Base-by-base conservation (phyloP, 768 basidiomycete genomes). In the Pilatotrama ljubarskyi region DNA sequence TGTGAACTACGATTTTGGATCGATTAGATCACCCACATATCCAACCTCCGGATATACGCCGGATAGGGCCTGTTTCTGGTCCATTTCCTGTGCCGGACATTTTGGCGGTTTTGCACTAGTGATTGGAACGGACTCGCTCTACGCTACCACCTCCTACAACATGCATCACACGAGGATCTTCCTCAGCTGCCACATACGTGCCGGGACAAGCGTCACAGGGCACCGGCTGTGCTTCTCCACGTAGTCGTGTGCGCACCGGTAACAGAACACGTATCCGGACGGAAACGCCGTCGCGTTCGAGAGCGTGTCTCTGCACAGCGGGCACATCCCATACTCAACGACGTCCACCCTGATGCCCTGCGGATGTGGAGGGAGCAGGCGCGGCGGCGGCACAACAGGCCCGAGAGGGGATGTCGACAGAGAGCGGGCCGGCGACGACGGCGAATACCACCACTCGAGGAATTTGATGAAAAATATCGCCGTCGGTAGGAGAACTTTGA, bases 361-460 rank as follows among this genome's bases (percentile, higher is more conserved):
- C 9, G 88, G 87, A 69, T 94, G 88, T 5, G 91, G 91, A 32
- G 78, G 79, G 26, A 92, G 82, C 67, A 91, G 83, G 64, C 79
- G 80, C 43, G 91, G 95, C 14, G 91, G 91, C 63, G 90, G 88
- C 42, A 92, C 80, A 1, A 84, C 79, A 26, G 87, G 90, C 7
- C 86, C 90, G 51, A 82, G 80, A 29, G 75, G 77, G 11, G 84
- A 85, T 32, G 79, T 79, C 9, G 84, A 80, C 53, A 91, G 75
- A n/a, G 84, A 84, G 40, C 86, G 84, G 17, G 90, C 91, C 3
- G 90, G 95, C 11, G 93, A 97, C 43, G 83, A 82, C 20, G 97
- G 95, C 4, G 94, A 95, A 70, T 98, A 98, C 95, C 96, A 99
- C 95, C 97, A 99, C 75, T 98, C 95, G 46, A 97, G 79, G 74